A percentile compares a stretch with the other conserved stretches of the same genome.
Evolutionary conservation across 176 grass and related monocot species (phyloP).

Genomic region (Juncus inflexus): DNA sequence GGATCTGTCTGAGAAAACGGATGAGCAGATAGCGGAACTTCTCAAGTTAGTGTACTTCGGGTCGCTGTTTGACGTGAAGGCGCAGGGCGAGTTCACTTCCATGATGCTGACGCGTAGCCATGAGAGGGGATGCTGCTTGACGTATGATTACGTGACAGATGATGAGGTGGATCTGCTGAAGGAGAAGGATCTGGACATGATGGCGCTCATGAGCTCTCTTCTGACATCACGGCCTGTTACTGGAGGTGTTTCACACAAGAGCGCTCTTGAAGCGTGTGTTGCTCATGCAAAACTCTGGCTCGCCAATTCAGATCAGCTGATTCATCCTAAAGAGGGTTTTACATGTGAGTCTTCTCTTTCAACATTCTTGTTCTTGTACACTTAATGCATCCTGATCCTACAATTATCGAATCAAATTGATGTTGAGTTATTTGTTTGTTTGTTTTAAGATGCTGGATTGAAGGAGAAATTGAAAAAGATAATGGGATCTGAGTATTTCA

Average conservation of each 20-base stretch:
- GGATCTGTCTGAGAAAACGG: conserved; percentile 9
- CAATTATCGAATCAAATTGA: no score
- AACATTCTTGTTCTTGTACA: not conserved
- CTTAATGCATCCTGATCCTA: not conserved
- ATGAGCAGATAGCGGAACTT: conserved; percentile 44
- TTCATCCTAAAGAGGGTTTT: conserved; percentile 43
- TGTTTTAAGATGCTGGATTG: conserved; percentile 62
- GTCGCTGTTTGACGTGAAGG: conserved; percentile 69
- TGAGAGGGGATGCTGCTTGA: conserved; percentile 83
- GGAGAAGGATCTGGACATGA: conserved; percentile 60
- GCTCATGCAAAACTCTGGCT: conserved; percentile 67
- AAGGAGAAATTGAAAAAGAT: conserved; percentile 84
- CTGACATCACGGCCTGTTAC: conserved; percentile 58
- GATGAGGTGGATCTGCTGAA: conserved; percentile 62
- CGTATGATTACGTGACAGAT: conserved; percentile 87
- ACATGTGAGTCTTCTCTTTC: conserved; percentile 51
- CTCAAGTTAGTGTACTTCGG: conserved; percentile 79
- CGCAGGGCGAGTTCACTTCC: conserved; percentile 59
- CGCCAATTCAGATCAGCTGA: conserved; percentile 41
- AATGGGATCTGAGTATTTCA: conserved; percentile 77
- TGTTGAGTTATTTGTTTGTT: conserved; percentile 9
- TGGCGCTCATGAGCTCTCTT: conserved; percentile 50
- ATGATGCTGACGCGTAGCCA: conserved; percentile 65
- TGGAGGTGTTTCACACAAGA: conserved; percentile 58
- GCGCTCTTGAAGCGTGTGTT: conserved; percentile 67